These are phyloP conservation scores for Zhuliangozyma blackwelliae DNA, from an alignment of 1,139 yeast species.

Conservation along the genomic window DNA sequence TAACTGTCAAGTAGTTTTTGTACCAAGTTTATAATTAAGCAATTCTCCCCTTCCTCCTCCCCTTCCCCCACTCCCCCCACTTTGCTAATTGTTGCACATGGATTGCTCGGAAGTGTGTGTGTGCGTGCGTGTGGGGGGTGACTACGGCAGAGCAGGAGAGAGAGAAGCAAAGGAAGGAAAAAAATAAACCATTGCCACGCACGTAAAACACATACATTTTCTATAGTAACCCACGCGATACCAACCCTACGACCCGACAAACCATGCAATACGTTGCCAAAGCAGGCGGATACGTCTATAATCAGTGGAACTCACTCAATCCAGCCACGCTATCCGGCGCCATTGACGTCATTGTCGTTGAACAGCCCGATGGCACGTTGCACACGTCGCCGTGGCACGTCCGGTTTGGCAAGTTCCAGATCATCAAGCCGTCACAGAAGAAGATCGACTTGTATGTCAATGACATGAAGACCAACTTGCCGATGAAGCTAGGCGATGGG, in stretches of 20 bases:
- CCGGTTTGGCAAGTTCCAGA: slow-evolving; percentile 89
- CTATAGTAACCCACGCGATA: too few species aligned
- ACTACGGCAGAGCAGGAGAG: too few species aligned
- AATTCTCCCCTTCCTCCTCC: too few species aligned
- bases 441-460: slow-evolving; percentile 86
- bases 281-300: slow-evolving; percentile 90
- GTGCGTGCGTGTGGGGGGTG: too few species aligned
- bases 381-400: slow-evolving; percentile 97
- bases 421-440: slow-evolving; percentile 93
- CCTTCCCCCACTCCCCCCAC: too few species aligned
- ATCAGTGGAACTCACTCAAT: slow-evolving; percentile 94
- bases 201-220: too few species aligned
- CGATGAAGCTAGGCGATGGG: slow-evolving; percentile 96
- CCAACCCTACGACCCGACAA: too few species aligned
- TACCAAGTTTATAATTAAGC: neutral
- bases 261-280: slow-evolving; percentile 93
- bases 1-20: slow-evolving; percentile 8
- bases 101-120: too few species aligned
- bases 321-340: slow-evolving; percentile 98
- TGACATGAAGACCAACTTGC: slow-evolving; percentile 74
- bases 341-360: slow-evolving; percentile 94
- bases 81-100: too few species aligned
- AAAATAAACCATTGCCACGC: too few species aligned
- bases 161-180: too few species aligned
- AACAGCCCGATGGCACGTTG: slow-evolving; percentile 75